Conservation (phyloP, 495 filamentous ascomycete species). For the Penicillium goetzii region DNA sequence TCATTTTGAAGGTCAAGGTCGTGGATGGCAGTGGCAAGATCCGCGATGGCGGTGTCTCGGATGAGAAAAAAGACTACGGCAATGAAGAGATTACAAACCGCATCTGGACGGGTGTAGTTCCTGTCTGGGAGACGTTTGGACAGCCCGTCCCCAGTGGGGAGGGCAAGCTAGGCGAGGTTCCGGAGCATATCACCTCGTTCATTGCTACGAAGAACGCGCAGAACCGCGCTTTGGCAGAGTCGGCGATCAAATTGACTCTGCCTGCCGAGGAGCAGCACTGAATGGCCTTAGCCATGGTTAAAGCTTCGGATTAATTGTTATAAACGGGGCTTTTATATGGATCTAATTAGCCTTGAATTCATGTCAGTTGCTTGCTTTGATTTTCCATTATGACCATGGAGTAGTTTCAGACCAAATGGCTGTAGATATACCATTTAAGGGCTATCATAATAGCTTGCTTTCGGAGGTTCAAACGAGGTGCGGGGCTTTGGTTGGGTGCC, state of each 20-base stretch:
- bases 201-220: constrained; percentile 57
- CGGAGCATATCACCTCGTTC: constrained; percentile 65
- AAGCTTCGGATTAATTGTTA: neutral
- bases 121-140: constrained; percentile 66
- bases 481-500: neutral
- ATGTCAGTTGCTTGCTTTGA: too few species aligned
- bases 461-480: neutral
- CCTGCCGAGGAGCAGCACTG: constrained; percentile 46
- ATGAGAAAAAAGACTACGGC: constrained; percentile 70
- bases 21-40: constrained; percentile 79
- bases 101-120: constrained; percentile 87
- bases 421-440: neutral
- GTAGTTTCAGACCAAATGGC: neutral
- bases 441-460: neutral
- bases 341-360: neutral
- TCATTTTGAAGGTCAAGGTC: constrained; percentile 71
- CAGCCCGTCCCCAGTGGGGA: constrained; percentile 67
- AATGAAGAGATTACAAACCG: constrained; percentile 60
- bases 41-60: constrained; percentile 66
- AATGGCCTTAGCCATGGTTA: neutral
- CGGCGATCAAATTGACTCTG: constrained; percentile 41
- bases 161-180: constrained; percentile 62
- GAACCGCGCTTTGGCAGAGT: constrained; percentile 55
- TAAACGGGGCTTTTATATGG: neutral
- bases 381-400: neutral